Percentiles rank a stretch among this genome's conserved stretches.
Evolutionary conservation across 495 filamentous ascomycete species (phyloP).

Genomic region (Aspergillus indologenus): DNA sequence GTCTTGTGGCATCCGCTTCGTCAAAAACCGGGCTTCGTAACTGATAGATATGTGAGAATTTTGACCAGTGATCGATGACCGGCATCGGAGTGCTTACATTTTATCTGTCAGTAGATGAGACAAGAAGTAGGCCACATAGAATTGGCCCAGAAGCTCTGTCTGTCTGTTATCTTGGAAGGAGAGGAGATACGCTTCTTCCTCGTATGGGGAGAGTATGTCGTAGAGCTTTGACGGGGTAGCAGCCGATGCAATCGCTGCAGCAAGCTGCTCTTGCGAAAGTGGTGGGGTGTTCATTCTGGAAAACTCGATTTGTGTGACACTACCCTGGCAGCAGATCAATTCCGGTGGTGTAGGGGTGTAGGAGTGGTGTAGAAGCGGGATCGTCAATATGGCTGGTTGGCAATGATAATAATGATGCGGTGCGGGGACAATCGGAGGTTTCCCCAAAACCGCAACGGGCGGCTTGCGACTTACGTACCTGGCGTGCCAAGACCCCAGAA

Average conservation of each 20-base stretch:
- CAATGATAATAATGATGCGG: constrained; percentile 12
- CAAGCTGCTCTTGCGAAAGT: constrained; percentile 38
- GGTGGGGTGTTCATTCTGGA: constrained; percentile 33
- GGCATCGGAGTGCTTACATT: constrained; percentile 32
- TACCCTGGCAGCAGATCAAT: not conserved
- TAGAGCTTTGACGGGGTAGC: constrained; percentile 41
- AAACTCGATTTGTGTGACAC: not conserved
- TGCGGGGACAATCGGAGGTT: constrained; percentile 40
- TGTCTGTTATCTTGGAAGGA: constrained; percentile 22
- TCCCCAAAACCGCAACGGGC: constrained; percentile 27
- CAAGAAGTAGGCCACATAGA: constrained; percentile 52
- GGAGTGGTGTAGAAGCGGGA: not conserved
- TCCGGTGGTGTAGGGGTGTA: not conserved
- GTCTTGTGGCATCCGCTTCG: constrained; percentile 43
- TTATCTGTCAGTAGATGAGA: constrained; percentile 51
- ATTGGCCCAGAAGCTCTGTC: constrained; percentile 39
- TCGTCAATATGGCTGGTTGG: not conserved
- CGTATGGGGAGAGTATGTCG: constrained; percentile 44
- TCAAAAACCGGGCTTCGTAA: constrained; percentile 51
- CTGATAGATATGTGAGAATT: constrained; percentile 27
- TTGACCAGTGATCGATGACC: not conserved
- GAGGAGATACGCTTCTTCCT: constrained; percentile 38
- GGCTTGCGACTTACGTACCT: constrained; percentile 14
- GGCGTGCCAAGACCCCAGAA: constrained; percentile 36
- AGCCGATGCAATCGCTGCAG: constrained; percentile 33